phyloP scores from a whole-genome alignment of 1,284 basidiomycete genomes.

The Kalmanozyma brasiliensis region DNA sequence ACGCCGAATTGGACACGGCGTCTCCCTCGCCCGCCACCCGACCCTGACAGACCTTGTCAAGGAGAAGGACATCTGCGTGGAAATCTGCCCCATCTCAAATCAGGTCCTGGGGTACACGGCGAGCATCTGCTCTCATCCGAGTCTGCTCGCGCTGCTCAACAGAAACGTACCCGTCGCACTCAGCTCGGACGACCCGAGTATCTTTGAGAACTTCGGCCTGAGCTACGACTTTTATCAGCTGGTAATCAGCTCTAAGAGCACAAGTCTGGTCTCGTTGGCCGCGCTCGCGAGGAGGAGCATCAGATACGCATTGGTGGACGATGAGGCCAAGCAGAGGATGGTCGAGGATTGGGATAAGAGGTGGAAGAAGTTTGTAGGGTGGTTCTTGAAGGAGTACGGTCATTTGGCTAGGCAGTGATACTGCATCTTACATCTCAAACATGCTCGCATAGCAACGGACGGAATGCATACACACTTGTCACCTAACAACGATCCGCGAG shows the following conservation, averaged over 20 bases:
- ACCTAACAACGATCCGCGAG: neutral
- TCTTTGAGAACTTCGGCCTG: constrained; percentile 79
- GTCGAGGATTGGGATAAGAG: constrained; percentile 41
- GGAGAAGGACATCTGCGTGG: constrained; percentile 75
- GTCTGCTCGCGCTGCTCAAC: constrained; percentile 72
- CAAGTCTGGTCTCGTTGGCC: constrained; percentile 34
- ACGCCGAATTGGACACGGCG: constrained; percentile 82
- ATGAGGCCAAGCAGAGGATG: constrained; percentile 20
- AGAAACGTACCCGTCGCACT: constrained; percentile 77
- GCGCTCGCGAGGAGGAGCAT: constrained; percentile 43
- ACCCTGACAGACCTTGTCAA: constrained; percentile 76
- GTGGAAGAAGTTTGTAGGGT: constrained; percentile 42
- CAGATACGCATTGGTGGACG: constrained; percentile 30
- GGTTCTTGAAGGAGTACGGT: constrained; percentile 27
- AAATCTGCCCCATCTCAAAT: constrained; percentile 70
- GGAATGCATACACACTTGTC: neutral
- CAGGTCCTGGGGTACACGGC: constrained; percentile 51
- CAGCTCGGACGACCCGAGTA: constrained; percentile 78
- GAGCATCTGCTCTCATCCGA: constrained; percentile 36
- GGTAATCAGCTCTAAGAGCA: constrained; percentile 23
- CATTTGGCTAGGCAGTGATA: constrained; percentile 5
- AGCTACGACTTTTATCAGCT: constrained; percentile 58
- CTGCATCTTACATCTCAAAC: neutral
- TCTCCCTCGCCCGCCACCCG: constrained; percentile 79
- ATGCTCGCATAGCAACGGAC: neutral